Conservation (phyloP, 2,329 filamentous ascomycete species). For the Emericellopsis atlantica region DNA sequence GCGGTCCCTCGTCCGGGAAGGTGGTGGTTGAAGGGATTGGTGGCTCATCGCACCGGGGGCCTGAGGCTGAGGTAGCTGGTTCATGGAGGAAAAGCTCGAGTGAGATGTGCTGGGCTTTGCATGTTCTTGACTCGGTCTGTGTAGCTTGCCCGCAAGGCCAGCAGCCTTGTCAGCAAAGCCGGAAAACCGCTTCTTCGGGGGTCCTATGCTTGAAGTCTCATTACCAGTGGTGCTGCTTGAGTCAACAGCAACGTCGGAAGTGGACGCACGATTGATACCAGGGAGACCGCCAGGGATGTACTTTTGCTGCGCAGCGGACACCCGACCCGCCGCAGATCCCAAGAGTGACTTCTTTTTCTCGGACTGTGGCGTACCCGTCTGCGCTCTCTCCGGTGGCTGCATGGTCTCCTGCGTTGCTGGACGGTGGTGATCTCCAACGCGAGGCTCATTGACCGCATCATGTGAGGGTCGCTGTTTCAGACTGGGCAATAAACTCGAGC, state of each 20-base stretch:
- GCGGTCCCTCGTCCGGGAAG: conserved; percentile 7
- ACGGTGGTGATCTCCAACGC: not conserved
- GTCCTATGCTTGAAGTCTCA: conserved; percentile 3
- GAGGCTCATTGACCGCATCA: conserved; percentile 6
- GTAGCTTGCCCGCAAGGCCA: conserved; percentile 15
- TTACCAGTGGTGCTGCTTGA: conserved; percentile 3
- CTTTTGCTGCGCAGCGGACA: conserved; percentile 6
- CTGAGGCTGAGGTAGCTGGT: not conserved
- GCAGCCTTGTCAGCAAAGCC: conserved; percentile 16
- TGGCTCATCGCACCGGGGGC: not conserved
- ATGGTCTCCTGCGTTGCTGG: not conserved
- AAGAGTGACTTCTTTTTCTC: conserved; percentile 28
- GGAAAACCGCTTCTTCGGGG: conserved; percentile 32
- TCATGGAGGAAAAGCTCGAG: conserved; percentile 1
- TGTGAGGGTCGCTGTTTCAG: conserved; percentile 12
- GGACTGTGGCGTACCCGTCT: conserved; percentile 9
- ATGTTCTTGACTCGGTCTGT: conserved; percentile 9
- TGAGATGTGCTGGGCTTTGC: conserved; percentile 8
- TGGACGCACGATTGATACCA: not conserved
- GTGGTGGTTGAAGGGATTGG: conserved; percentile 1
- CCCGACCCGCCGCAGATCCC: conserved; percentile 10
- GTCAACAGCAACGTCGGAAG: conserved; percentile 6
- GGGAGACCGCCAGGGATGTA: conserved; percentile 3
- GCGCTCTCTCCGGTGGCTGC: conserved; percentile 6
- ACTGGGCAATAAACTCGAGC: conserved; percentile 24